phyloP scores from a whole-genome alignment of 2,329 filamentous ascomycete species.

The Chrysoporthe austroafricana region DNA sequence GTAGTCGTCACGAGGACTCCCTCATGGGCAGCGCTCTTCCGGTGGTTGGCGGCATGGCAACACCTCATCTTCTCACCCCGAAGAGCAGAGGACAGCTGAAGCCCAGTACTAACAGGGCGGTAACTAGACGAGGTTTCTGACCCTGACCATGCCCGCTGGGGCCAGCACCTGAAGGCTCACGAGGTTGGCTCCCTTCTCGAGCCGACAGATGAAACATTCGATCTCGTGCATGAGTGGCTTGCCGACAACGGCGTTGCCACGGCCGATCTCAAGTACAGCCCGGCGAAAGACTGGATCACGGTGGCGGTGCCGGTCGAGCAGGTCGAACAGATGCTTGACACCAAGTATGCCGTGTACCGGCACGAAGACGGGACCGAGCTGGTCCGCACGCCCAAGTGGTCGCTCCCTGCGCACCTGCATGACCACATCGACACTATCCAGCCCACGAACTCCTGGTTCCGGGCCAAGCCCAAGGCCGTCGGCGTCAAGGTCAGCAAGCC shows the following conservation, averaged over 20 bases:
- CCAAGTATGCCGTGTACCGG: constrained; percentile 49
- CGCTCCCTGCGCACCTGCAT: constrained; percentile 48
- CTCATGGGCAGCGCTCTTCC: too few species aligned
- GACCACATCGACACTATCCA: constrained; percentile 51
- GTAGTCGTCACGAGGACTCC: background rate
- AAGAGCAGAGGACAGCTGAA: background rate
- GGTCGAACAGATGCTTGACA: constrained; percentile 51
- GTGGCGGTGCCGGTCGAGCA: constrained; percentile 51
- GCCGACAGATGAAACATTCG: constrained; percentile 54
- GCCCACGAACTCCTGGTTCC: constrained; percentile 55
- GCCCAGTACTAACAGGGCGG: constrained; percentile 17
- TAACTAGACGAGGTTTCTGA: constrained; percentile 44
- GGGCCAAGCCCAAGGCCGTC: constrained; percentile 38
- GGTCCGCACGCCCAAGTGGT: constrained; percentile 59
- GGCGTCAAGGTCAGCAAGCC: constrained; percentile 38
- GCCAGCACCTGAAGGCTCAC: constrained; percentile 52
- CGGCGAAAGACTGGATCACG: constrained; percentile 53
- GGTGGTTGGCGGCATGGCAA: too few species aligned
- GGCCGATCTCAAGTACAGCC: constrained; percentile 37
- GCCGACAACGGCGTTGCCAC: constrained; percentile 52
- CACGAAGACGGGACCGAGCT: constrained; percentile 57
- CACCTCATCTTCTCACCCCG: too few species aligned
- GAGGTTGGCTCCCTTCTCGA: constrained; percentile 58
- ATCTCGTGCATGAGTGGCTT: constrained; percentile 60
- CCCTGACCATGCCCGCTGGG: constrained; percentile 50